phyloP scores from a whole-genome alignment of 345 rosid species.

The Lumnitzera racemosa region DNA sequence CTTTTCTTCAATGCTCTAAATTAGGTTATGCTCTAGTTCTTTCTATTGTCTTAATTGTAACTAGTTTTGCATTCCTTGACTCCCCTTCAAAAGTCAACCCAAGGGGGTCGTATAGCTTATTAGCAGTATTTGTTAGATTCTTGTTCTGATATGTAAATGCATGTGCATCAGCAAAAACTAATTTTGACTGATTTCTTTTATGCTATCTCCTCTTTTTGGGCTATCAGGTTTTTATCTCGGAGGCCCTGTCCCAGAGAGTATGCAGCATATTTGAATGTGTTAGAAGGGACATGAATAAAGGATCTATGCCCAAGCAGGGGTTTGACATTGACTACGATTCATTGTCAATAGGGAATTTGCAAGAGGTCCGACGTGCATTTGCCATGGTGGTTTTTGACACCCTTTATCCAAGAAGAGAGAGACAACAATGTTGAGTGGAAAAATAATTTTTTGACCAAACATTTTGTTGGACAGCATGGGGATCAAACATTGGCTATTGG shows the following conservation, averaged over 20 bases:
- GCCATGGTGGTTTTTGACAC: constrained; percentile 88
- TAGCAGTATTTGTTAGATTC: too few species aligned
- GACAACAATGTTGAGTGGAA: neutral
- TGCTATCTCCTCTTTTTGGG: neutral
- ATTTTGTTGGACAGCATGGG: neutral
- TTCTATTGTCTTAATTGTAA: too few species aligned
- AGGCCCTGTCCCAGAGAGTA: constrained; percentile 34
- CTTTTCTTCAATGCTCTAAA: too few species aligned
- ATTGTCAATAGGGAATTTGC: constrained; percentile 43
- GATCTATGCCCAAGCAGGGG: constrained; percentile 42
- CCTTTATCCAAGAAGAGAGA: constrained; percentile 38
- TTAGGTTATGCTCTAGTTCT: too few species aligned
- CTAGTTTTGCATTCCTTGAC: too few species aligned
- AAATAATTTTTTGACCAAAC: neutral
- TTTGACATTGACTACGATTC: constrained; percentile 45
- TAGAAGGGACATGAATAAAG: constrained; percentile 24
- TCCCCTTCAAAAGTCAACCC: too few species aligned
- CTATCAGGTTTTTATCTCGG: constrained; percentile 62
- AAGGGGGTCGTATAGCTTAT: too few species aligned
- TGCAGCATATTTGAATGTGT: constrained; percentile 56
- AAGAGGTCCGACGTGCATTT: constrained; percentile 57
- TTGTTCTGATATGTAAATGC: neutral
- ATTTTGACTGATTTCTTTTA: constrained; percentile 1
- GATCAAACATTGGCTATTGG: too few species aligned
- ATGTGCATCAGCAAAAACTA: neutral